phyloP scores from a whole-genome alignment of 345 rosid species.

The Gynandropsis gynandra region DNA sequence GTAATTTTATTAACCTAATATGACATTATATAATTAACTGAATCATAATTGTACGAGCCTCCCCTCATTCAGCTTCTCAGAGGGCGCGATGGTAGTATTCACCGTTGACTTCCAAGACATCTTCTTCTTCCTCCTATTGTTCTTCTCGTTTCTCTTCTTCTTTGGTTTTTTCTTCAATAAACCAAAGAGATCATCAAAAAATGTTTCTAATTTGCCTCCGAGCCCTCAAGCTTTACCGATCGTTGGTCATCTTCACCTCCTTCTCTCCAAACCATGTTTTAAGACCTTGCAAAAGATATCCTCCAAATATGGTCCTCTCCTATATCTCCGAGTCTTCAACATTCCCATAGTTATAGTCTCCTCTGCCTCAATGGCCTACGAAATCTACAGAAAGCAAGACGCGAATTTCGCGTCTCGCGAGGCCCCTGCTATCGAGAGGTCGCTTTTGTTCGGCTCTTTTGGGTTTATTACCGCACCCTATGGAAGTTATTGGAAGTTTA shows the following conservation, averaged over 20 bases:
- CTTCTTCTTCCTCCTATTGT: not conserved
- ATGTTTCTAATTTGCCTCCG: slow-evolving; percentile 21
- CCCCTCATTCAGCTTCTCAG: too few species aligned
- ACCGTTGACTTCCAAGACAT: not conserved
- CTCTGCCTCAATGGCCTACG: slow-evolving; percentile 16
- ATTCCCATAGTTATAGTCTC: slow-evolving; percentile 21
- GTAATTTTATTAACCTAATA: too few species aligned
- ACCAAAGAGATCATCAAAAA: not conserved
- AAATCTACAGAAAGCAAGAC: slow-evolving; percentile 21
- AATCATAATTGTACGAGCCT: too few species aligned
- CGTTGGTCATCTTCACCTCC: slow-evolving; percentile 29
- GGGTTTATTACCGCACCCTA: slow-evolving; percentile 15
- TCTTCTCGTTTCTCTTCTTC: not conserved
- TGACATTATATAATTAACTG: too few species aligned
- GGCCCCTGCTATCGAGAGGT: not conserved
- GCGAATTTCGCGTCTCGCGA: not conserved
- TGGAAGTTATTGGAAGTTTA: slow-evolving; percentile 31
- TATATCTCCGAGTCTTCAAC: slow-evolving; percentile 23
- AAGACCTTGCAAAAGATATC: slow-evolving; percentile 17
- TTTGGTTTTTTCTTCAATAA: slow-evolving; percentile 3
- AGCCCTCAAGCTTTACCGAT: slow-evolving; percentile 27
- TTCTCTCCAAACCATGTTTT: slow-evolving; percentile 1
- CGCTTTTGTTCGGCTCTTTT: not conserved
- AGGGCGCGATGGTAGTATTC: too few species aligned
- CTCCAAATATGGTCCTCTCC: slow-evolving; percentile 23